These are phyloP conservation scores for Desmodesmus armatus DNA, from an alignment of 139 green algal genomes.

Conservation along the genomic window DNA sequence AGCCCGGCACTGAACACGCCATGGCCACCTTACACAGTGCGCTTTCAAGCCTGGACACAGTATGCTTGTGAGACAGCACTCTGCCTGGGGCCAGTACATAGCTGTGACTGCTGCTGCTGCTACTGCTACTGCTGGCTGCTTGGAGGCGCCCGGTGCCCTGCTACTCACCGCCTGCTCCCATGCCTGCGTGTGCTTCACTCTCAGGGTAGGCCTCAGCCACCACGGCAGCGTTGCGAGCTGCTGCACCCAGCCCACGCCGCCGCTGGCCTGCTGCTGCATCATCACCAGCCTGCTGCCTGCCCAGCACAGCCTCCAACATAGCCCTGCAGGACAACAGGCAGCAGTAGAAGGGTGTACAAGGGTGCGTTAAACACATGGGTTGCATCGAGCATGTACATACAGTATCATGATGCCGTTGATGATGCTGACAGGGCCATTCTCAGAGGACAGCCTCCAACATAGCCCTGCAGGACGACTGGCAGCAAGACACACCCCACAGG, in stretches of 20 bases:
- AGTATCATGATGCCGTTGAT: too few species aligned
- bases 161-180: constrained; percentile 55
- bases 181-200: constrained; percentile 73
- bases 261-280: constrained; percentile 11
- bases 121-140: too few species aligned
- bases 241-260: neutral
- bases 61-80: neutral
- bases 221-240: constrained; percentile 47
- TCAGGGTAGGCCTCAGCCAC: constrained; percentile 82
- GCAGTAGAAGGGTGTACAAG: neutral
- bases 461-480: constrained; percentile 34
- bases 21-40: constrained; percentile 16
- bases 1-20: constrained; percentile 3
- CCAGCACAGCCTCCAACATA: constrained; percentile 63
- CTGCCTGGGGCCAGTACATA: neutral
- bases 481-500: too few species aligned
- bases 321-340: constrained; percentile 37
- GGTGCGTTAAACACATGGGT: too few species aligned
- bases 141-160: too few species aligned
- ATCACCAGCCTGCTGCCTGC: constrained; percentile 1
- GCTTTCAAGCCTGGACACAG: neutral
- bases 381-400: too few species aligned
- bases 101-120: neutral
- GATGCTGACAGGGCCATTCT: too few species aligned
- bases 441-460: constrained; percentile 66